Percentiles rank a stretch among this genome's conserved stretches.
phyloP scores from a whole-genome alignment of 768 basidiomycete species.

The Hypholoma sublateritium region DNA sequence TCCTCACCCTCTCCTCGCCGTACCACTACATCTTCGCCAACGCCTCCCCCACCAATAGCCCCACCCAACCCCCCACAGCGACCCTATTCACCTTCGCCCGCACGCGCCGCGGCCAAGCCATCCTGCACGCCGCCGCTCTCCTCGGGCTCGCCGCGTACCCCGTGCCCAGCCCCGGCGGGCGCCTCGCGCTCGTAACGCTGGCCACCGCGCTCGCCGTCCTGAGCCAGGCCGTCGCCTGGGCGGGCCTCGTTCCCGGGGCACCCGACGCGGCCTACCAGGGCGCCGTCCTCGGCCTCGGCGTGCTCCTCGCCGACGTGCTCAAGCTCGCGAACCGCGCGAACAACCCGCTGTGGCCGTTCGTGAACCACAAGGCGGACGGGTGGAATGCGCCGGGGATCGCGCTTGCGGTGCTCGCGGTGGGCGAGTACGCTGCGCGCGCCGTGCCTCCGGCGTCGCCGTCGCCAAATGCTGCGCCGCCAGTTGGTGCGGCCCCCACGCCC shows the following conservation, averaged over 20 bases:
- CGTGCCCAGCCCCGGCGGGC: conserved; percentile 47
- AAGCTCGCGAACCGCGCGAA: conserved; percentile 82
- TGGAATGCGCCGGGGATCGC: conserved; percentile 67
- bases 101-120: conserved; percentile 47
- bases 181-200: conserved; percentile 56
- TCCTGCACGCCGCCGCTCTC: conserved; percentile 49
- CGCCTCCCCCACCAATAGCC: background rate
- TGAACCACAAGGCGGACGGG: conserved; percentile 63
- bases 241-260: conserved; percentile 27
- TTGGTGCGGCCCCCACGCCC: conserved; percentile 5
- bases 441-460: conserved; percentile 11
- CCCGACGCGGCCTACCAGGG: conserved; percentile 44
- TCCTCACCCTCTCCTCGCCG: conserved; percentile 47
- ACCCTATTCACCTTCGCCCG: conserved; percentile 42
- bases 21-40: conserved; percentile 14
- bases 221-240: conserved; percentile 55
- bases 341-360: conserved; percentile 88
- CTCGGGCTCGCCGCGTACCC: conserved; percentile 54
- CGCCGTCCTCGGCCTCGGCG: conserved; percentile 64
- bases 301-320: conserved; percentile 63
- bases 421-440: conserved; percentile 52
- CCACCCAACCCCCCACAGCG: background rate
- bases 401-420: conserved; percentile 56
- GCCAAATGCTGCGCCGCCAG: background rate
- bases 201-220: conserved; percentile 53